Base-by-base conservation (phyloP, 805 yeast species). In the Pichia sporocuriosa region DNA sequence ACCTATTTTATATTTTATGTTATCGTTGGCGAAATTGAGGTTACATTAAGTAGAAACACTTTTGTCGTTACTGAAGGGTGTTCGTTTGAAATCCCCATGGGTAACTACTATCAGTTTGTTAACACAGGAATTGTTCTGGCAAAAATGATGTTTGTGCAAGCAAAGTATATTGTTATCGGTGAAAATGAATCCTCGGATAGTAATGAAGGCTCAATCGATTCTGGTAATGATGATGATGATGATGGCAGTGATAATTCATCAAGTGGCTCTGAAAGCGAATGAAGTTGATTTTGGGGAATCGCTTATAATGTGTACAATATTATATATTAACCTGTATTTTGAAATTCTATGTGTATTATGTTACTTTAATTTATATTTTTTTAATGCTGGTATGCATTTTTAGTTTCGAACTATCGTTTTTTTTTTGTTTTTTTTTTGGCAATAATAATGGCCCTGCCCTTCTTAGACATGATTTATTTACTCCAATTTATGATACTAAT, bases 1-100 rank as follows among this genome's bases (percentile, higher is more conserved):
- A 79, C 84, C 2, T 73, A 80, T 48, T 79, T 83, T 52, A 77
- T 81, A 22, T 88, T 88, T 56, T 83, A 79, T 56, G 87, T 88
- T 32, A 71, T 83, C 4, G 65, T 70, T 30, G 97, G 97, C 0
- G 51, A 72, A 3, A 56, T 85, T 8, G 85, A 84, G 52, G 89
- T 84, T 3, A 73, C 78, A 1, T 49, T 88, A 4, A 72, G 76
- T 16, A 75, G 74, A 6, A 70, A 68, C 17, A 68, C 65, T 19
- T 84, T 88, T 56, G 62, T 77, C 4, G 82, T 80, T 6, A 69
- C 75, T 1, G 66, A 70, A 42, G 95, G 95, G 1, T 82, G 95
- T 40, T 75, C 90, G 4, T 81, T 88, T 53, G 84, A 83, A 53
- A 71, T 89, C 6, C 96, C 96, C 1, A 74, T 82, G 64, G 82